Evolutionary conservation across 495 filamentous ascomycete species (phyloP).

Genomic region (Parachaetomium inaequale): DNA sequence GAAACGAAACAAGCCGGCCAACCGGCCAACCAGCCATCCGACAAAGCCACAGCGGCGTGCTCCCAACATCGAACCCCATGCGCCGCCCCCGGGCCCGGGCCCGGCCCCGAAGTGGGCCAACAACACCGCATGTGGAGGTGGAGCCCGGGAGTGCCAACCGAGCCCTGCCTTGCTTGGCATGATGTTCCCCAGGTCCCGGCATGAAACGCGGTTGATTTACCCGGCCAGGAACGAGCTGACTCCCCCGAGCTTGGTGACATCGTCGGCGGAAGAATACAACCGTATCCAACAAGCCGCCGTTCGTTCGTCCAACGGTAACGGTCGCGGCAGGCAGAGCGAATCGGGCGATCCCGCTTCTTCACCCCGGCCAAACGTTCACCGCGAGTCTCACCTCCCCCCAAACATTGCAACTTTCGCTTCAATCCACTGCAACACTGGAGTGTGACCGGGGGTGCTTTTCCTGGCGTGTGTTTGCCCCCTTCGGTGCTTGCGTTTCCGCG

Average conservation of each 20-base stretch:
- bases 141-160: too few relatives aligned
- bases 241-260: neutral
- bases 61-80: neutral
- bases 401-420: neutral
- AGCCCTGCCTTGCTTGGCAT: too few relatives aligned
- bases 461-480: neutral
- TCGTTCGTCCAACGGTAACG: too few relatives aligned
- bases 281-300: too few relatives aligned
- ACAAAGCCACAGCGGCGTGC: neutral
- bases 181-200: neutral
- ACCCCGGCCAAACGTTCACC: neutral
- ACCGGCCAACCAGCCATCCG: neutral
- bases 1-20: conserved; percentile 8
- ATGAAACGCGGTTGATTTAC: neutral
- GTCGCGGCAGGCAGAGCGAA: neutral
- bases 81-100: conserved; percentile 2
- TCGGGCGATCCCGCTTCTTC: neutral
- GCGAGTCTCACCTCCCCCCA: neutral
- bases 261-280: neutral
- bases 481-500: conserved; percentile 1
- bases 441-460: neutral
- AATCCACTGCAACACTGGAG: neutral
- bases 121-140: neutral
- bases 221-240: neutral
- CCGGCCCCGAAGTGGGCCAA: neutral